Evolutionary conservation across 83 land plant genomes (phyloP).

Genomic region (Isoetes engelmannii): DNA sequence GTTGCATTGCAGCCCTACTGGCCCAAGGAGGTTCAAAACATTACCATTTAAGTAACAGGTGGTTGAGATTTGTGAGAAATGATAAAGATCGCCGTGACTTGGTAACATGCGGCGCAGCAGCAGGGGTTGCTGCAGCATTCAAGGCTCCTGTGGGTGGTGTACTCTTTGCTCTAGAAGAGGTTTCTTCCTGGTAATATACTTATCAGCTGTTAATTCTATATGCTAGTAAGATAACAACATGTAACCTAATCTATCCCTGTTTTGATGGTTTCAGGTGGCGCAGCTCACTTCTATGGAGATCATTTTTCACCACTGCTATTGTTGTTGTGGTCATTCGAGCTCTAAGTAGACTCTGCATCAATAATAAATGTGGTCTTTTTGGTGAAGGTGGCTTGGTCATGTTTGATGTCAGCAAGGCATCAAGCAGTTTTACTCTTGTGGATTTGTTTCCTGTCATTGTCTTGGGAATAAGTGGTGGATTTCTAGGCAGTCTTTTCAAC

Average conservation of each 20-base stretch:
- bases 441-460: constrained; percentile 64
- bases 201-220: no score
- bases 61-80: constrained; percentile 72
- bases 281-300: constrained; percentile 89
- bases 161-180: constrained; percentile 79
- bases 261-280: constrained; percentile 67
- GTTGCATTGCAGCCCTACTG: constrained; percentile 66
- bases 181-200: constrained; percentile 86
- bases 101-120: constrained; percentile 86
- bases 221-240: no score
- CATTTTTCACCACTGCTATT: constrained; percentile 90
- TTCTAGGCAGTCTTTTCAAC: constrained; percentile 76
- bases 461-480: constrained; percentile 71
- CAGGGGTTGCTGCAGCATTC: constrained; percentile 88
- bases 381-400: constrained; percentile 89
- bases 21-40: constrained; percentile 76
- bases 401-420: constrained; percentile 56
- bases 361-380: constrained; percentile 77
- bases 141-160: constrained; percentile 94
- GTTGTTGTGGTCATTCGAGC: constrained; percentile 69
- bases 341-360: constrained; percentile 48
- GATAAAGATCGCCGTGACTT: constrained; percentile 86
- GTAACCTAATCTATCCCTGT: no score
- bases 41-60: constrained; percentile 52
- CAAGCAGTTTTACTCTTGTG: constrained; percentile 24